Evolutionary conservation across 257 asterid genomes (phyloP).

Genomic region (Haberlea rhodopensis): DNA sequence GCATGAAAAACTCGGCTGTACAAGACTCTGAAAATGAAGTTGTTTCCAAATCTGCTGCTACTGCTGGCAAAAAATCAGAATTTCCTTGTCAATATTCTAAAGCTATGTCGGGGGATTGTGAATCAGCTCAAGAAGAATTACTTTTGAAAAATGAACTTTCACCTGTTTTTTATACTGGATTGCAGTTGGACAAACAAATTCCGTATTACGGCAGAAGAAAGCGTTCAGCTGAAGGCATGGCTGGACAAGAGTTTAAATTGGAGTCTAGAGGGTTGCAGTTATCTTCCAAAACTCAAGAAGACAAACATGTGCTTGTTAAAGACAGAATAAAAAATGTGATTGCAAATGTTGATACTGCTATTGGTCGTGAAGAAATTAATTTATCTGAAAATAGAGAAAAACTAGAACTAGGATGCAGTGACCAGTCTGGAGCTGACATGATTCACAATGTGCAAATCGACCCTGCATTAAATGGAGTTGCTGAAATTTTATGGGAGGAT

Average conservation of each 20-base stretch:
- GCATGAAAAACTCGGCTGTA: conserved; percentile 31
- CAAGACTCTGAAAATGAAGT: conserved; percentile 39
- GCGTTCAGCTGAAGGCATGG: conserved; percentile 35
- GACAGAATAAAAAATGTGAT: conserved; percentile 34
- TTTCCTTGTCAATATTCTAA: conserved; percentile 35
- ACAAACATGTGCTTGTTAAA: conserved; percentile 29
- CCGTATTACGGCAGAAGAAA: conserved; percentile 27
- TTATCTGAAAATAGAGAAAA: conserved; percentile 35
- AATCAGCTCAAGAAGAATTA: conserved; percentile 30
- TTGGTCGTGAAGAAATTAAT: conserved; percentile 27
- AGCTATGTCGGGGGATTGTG: conserved; percentile 35
- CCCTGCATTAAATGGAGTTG: conserved; percentile 67
- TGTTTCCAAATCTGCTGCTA: conserved; percentile 34
- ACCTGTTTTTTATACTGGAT: conserved; percentile 39
- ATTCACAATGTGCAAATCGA: conserved; percentile 50
- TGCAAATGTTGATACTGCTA: conserved; percentile 28
- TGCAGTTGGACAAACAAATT: conserved; percentile 31
- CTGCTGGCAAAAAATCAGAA: conserved; percentile 36
- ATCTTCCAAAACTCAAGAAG: conserved; percentile 35
- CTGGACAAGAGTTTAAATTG: conserved; percentile 32
- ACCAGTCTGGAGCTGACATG: conserved; percentile 39
- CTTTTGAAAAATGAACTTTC: conserved; percentile 39
- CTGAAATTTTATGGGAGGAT: conserved; percentile 95
- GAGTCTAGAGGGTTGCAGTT: conserved; percentile 26
- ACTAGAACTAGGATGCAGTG: conserved; percentile 31